Percentiles rank a stretch among this genome's conserved stretches.
These are phyloP conservation scores for Aspergillus persii DNA, from an alignment of 2,329 filamentous ascomycete species.

Conservation along the genomic window DNA sequence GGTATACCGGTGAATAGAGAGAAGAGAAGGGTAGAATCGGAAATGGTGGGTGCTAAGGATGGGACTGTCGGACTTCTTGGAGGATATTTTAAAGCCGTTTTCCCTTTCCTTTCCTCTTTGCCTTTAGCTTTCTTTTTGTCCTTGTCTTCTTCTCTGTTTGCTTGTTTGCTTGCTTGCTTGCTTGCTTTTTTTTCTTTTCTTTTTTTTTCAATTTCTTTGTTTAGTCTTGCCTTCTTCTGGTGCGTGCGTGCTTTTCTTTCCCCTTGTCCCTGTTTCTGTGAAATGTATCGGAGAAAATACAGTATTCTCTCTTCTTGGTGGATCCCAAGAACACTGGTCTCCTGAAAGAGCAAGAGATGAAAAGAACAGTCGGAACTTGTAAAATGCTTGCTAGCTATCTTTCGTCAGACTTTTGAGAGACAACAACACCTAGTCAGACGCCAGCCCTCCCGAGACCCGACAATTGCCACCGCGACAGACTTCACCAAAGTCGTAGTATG, in stretches of 20 bases:
- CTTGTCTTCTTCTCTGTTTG: constrained; percentile 8
- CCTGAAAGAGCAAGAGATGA: constrained; percentile 34
- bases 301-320: constrained; percentile 25
- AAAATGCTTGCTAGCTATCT: constrained; percentile 48
- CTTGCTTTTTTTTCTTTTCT: too few species aligned
- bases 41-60: background rate
- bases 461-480: constrained; percentile 26
- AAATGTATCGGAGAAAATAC: constrained; percentile 17
- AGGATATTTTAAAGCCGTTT: constrained; percentile 14
- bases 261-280: background rate
- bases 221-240: constrained; percentile 1
- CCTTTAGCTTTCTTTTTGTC: constrained; percentile 9
- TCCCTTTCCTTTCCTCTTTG: constrained; percentile 5
- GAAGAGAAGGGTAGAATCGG: constrained; percentile 6
- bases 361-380: constrained; percentile 41
- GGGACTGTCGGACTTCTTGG: constrained; percentile 1
- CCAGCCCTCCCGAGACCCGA: constrained; percentile 28
- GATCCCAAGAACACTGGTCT: constrained; percentile 22
- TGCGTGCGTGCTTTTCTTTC: background rate
- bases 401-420: constrained; percentile 34
- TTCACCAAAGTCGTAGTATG: constrained; percentile 15
- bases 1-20: constrained; percentile 13
- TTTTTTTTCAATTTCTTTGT: constrained; percentile 15
- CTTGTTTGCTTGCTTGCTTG: constrained; percentile 13
- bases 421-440: constrained; percentile 35